Evolutionary conservation across 345 rosid genomes (phyloP), one percentile per base, ranked within the genome.

Genomic region (Eucalyptus brandiana): DNA sequence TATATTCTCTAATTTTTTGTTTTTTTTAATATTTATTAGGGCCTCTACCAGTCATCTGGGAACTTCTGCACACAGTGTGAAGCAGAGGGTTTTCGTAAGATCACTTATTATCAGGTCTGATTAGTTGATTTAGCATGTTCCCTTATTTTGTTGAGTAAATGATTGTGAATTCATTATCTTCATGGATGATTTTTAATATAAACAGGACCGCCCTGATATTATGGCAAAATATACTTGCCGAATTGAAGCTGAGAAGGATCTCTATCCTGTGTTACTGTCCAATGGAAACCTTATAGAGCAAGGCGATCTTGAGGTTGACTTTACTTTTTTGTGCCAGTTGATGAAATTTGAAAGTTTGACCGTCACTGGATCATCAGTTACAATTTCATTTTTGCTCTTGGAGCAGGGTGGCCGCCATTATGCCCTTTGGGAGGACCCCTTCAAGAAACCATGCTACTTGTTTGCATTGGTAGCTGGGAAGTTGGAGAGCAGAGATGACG

Each of bases 61-160:
- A 96, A 94, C 91, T 98, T 96, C 93, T 97, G 99, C 93, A 97
- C 99, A 21, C 99, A 98, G 89, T 97, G 99, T 88, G 99, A 98
- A 95, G 99, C 99, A 50, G 99, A 98, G 94, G 99, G 99, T 88
- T 98, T 98, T 91, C 94, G 97, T 34, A 97, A 96, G 90, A 97
- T 98, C 87, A 98, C 99, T 81, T 98, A 92, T 92, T 98, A 96
- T 92, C 99, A 98, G 97, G 99, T 97, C 40, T 17, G 86, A 48
- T 47, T 37, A 34, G 80, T 32, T 80, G 86, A 50, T 51, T 45
- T 40, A 58, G 19, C 45, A 87, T 40, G 23, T 65, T 54, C 15
- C 15, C 24, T 26, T 45, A 23, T 60, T 40, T 37, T 56, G 26
- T 28, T 2, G 17, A 87, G 65, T 40, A 21, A 40, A 76, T 76